Evolutionary conservation across 1,284 basidiomycete genomes (phyloP).

Genomic region (Ceratobasidium papillatum): DNA sequence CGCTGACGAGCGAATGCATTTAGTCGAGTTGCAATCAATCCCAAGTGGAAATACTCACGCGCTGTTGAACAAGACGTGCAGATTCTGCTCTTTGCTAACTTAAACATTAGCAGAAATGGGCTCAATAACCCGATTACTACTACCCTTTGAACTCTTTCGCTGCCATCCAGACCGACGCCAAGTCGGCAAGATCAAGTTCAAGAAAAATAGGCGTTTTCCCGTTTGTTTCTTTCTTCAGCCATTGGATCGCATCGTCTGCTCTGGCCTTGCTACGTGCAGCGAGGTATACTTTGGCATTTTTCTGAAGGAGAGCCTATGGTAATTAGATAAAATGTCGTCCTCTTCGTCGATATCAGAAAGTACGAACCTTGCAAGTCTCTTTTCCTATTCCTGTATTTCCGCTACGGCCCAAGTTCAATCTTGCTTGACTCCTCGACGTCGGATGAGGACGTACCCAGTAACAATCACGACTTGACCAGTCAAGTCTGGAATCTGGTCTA

Average conservation of each 20-base stretch:
- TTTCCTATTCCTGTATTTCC: conserved; percentile 45
- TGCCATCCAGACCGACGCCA: conserved; percentile 61
- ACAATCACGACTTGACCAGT: conserved; percentile 50
- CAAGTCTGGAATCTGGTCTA: conserved; percentile 45
- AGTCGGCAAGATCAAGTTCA: conserved; percentile 65
- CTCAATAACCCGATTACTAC: no score
- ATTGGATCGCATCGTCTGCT: conserved; percentile 59
- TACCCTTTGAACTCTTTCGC: conserved; percentile 63
- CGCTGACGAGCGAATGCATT: no score
- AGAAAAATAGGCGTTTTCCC: conserved; percentile 61
- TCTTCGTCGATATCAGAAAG: neutral
- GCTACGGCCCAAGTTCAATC: no score
- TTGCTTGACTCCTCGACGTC: no score
- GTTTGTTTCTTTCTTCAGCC: conserved; percentile 53
- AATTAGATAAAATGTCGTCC: conserved; percentile 50
- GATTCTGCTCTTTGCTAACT: conserved; percentile 59
- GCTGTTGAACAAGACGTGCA: conserved; percentile 64
- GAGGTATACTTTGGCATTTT: conserved; percentile 72
- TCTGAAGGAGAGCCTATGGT: conserved; percentile 59
- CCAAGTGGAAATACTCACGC: conserved; percentile 52
- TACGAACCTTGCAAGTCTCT: conserved; percentile 38
- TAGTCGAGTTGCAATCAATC: neutral
- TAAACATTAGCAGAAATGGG: no score
- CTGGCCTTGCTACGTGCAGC: conserved; percentile 61
- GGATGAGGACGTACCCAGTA: no score